Conservation (phyloP, 2,329 filamentous ascomycete species). For the Corniculantispora saksenae region DNA sequence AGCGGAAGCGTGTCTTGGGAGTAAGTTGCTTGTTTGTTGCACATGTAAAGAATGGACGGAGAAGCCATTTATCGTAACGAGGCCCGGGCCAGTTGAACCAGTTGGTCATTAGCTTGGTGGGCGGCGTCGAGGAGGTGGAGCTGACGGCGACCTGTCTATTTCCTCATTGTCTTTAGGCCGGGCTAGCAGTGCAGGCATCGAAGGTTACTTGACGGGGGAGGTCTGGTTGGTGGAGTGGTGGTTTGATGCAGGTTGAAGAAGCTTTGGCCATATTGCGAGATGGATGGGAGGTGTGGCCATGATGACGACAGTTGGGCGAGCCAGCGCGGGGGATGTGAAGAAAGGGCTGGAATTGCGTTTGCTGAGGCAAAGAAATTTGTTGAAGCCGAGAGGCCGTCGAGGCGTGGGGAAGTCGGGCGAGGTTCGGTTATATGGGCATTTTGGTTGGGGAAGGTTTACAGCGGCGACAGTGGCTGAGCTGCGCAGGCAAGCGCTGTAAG, state of each 20-base stretch:
- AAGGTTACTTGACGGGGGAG: background rate
- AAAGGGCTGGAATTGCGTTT: background rate
- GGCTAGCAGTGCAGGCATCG: background rate
- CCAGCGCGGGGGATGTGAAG: too few species aligned
- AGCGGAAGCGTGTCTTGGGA: background rate
- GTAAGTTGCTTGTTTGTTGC: background rate
- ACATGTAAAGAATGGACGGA: background rate
- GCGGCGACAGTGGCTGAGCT: background rate
- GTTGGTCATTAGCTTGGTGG: background rate
- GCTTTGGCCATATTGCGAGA: background rate
- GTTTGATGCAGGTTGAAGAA: background rate
- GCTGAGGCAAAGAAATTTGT: slow-evolving; percentile 2
- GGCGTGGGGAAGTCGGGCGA: background rate
- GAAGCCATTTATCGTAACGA: background rate
- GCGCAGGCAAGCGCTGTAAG: background rate
- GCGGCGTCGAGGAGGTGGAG: background rate
- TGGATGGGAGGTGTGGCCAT: background rate
- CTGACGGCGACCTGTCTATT: background rate
- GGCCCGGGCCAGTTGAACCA: background rate
- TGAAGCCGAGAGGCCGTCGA: slow-evolving; percentile 13
- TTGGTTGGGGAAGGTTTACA: slow-evolving; percentile 5
- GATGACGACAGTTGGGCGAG: background rate
- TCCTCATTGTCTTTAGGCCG: background rate
- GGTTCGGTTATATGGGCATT: slow-evolving; percentile 7
- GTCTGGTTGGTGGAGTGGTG: background rate